Evolutionary conservation across 352 stramenopile genomes (phyloP).

Genomic region (Phytophthora pinifolia): DNA sequence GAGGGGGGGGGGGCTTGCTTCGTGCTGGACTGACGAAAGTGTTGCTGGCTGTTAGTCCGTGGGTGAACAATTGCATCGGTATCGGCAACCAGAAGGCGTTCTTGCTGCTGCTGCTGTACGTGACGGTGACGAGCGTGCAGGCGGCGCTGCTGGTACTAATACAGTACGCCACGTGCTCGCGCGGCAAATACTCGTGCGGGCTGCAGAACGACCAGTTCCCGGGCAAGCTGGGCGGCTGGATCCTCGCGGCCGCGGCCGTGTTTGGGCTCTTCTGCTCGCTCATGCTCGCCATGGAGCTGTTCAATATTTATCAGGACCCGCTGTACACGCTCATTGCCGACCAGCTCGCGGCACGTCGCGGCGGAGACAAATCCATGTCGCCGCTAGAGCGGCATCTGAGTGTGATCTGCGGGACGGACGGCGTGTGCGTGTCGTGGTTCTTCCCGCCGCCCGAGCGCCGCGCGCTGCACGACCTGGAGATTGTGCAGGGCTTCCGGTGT

Average conservation of each 20-base stretch:
- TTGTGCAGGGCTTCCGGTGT: conserved; percentile 57
- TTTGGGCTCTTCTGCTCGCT: conserved; percentile 78
- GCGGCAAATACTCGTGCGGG: conserved; percentile 48
- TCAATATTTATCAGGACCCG: conserved; percentile 68
- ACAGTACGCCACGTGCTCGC: conserved; percentile 51
- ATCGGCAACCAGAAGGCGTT: conserved; percentile 85
- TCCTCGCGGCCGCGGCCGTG: conserved; percentile 61
- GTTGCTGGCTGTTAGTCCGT: conserved; percentile 47
- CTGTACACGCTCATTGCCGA: conserved; percentile 55
- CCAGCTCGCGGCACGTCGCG: conserved; percentile 50
- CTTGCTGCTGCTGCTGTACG: conserved; percentile 80
- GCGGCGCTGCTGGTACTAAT: conserved; percentile 50
- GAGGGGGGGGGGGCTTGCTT: not conserved
- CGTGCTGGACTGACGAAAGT: conserved; percentile 2
- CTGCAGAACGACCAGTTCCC: conserved; percentile 62
- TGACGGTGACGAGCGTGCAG: conserved; percentile 58
- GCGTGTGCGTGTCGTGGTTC: conserved; percentile 64
- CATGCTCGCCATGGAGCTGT: conserved; percentile 83
- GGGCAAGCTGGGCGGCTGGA: conserved; percentile 61
- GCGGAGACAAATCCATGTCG: conserved; percentile 61
- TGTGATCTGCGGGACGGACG: conserved; percentile 76
- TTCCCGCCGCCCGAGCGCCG: conserved; percentile 48
- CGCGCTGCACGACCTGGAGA: conserved; percentile 56
- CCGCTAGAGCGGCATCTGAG: conserved; percentile 67
- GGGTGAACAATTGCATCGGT: conserved; percentile 88